Percentiles rank a stretch among this genome's conserved stretches.
phyloP scores from a whole-genome alignment of 2,329 filamentous ascomycete genomes.

The Pezicula neosporulosa region DNA sequence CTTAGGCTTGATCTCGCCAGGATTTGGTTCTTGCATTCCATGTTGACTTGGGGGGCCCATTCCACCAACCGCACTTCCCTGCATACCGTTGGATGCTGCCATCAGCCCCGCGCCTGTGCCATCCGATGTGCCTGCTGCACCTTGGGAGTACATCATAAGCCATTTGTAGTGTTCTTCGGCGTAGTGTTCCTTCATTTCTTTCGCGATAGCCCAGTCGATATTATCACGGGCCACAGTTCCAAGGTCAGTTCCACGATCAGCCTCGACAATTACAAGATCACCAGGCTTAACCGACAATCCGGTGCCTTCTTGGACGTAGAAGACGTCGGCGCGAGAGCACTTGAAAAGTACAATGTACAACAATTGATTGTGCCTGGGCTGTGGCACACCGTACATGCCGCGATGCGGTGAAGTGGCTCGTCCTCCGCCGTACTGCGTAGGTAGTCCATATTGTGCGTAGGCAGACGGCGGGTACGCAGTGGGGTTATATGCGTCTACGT shows the following conservation, averaged over 20 bases:
- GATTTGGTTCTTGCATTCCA: conserved; percentile 66
- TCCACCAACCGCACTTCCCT: conserved; percentile 69
- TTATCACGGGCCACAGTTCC: conserved; percentile 89
- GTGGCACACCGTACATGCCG: conserved; percentile 56
- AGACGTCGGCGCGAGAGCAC: conserved; percentile 90
- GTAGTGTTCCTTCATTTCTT: conserved; percentile 85
- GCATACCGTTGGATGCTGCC: conserved; percentile 59
- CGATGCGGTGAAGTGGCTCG: conserved; percentile 59
- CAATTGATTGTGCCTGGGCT: conserved; percentile 63
- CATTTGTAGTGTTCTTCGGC: conserved; percentile 96
- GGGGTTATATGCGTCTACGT: conserved; percentile 16
- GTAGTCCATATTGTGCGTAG: conserved; percentile 15
- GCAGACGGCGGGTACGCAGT: conserved; percentile 16
- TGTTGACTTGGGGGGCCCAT: conserved; percentile 75
- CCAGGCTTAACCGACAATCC: conserved; percentile 86
- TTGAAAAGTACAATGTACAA: conserved; percentile 96
- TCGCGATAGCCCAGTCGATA: conserved; percentile 82
- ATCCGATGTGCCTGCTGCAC: conserved; percentile 60
- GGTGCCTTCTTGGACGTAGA: conserved; percentile 94
- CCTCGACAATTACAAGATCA: conserved; percentile 95
- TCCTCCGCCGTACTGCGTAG: conserved; percentile 20
- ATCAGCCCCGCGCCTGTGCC: conserved; percentile 59
- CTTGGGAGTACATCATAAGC: conserved; percentile 97
- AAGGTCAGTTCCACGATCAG: conserved; percentile 91
- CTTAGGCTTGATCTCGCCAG: conserved; percentile 85